Evolutionary conservation across 1,284 basidiomycete genomes (phyloP).

Genomic region (Ustilago sp.): DNA sequence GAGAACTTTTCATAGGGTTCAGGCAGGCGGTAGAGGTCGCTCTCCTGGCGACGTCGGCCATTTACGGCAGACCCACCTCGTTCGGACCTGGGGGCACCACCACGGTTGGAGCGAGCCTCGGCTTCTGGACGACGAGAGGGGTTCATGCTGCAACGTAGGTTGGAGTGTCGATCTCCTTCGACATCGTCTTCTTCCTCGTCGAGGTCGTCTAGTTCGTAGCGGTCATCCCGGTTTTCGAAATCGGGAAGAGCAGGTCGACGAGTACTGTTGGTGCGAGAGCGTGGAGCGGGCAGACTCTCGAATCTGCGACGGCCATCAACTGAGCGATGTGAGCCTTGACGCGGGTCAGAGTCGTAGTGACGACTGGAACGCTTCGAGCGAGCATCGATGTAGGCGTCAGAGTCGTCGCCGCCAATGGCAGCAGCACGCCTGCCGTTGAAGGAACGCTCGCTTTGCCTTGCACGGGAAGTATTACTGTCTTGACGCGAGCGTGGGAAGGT

Average conservation of each 20-base stretch:
- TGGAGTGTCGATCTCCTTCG: conserved; percentile 15
- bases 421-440: conserved; percentile 25
- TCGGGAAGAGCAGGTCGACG: conserved; percentile 35
- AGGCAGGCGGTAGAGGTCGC: conserved; percentile 31
- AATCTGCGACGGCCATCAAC: conserved; percentile 17
- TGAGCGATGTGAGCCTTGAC: conserved; percentile 16
- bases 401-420: conserved; percentile 10
- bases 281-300: conserved; percentile 25
- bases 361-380: conserved; percentile 19
- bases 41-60: conserved; percentile 32
- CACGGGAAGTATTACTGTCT: conserved; percentile 19
- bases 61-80: conserved; percentile 13
- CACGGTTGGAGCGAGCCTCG: background rate
- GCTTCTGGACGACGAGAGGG: conserved; percentile 20
- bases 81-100: conserved; percentile 12
- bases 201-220: conserved; percentile 30
- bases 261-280: conserved; percentile 17
- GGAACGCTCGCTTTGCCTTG: conserved; percentile 36
- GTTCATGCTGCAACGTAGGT: conserved; percentile 23
- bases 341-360: conserved; percentile 19
- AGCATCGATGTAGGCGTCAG: conserved; percentile 17
- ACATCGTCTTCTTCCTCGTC: conserved; percentile 26
- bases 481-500: conserved; percentile 35
- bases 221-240: conserved; percentile 20
- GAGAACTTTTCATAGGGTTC: conserved; percentile 48